Conservation (phyloP, 176 grass and related monocot genomes). For the Ensete glaucum region DNA sequence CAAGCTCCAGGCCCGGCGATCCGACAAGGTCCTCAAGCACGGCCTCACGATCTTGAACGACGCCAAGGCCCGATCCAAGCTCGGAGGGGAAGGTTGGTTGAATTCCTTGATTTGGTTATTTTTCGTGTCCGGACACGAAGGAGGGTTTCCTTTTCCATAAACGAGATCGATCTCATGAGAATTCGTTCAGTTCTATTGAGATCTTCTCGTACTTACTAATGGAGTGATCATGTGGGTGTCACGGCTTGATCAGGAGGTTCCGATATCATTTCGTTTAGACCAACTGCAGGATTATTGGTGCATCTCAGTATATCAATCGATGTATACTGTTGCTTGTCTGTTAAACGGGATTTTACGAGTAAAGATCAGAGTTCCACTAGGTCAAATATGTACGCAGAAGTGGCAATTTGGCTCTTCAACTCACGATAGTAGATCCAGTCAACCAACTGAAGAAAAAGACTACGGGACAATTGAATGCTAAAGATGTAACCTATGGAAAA, state of each 20-base stretch:
- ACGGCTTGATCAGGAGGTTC: background rate
- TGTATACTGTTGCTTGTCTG: too few species aligned
- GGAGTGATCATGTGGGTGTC: background rate
- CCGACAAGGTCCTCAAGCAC: constrained; percentile 62
- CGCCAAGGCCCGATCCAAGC: constrained; percentile 56
- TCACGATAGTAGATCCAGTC: too few species aligned
- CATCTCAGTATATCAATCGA: too few species aligned
- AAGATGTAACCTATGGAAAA: too few species aligned
- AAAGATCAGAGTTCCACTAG: too few species aligned
- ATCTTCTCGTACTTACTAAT: too few species aligned
- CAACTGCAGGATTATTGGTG: background rate
- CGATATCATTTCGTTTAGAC: background rate
- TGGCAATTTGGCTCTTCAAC: too few species aligned
- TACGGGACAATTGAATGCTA: too few species aligned
- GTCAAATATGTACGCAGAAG: too few species aligned
- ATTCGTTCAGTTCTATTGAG: background rate
- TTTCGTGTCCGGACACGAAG: background rate
- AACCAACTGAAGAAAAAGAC: too few species aligned
- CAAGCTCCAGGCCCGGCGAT: constrained; percentile 60
- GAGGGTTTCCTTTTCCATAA: too few species aligned
- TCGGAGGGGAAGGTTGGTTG: constrained; percentile 60
- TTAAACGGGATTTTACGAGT: too few species aligned
- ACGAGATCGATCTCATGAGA: background rate
- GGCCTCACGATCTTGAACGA: constrained; percentile 85
- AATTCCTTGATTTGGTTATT: background rate